These are phyloP conservation scores for Torulaspora franciscae DNA, from an alignment of 805 yeast species.

Conservation along the genomic window DNA sequence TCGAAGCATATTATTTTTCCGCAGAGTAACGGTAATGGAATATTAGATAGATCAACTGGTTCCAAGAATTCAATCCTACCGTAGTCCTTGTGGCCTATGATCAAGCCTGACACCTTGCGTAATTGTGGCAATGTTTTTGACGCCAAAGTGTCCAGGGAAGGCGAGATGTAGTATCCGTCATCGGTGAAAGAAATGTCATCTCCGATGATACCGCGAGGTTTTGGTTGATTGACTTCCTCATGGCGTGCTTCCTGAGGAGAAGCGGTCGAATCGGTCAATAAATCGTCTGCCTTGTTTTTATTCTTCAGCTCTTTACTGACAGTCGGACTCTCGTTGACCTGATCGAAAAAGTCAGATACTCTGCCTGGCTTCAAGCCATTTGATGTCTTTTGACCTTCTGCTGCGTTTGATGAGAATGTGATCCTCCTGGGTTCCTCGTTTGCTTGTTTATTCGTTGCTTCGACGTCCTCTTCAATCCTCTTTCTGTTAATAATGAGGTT, in stretches of 20 bases:
- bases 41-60: conserved; percentile 78
- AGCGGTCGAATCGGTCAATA: conserved; percentile 4
- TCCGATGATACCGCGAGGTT: conserved; percentile 23
- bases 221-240: conserved; percentile 2
- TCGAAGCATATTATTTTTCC: conserved; percentile 62
- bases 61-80: conserved; percentile 73
- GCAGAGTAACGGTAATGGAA: conserved; percentile 57
- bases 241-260: conserved; percentile 3
- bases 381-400: conserved; percentile 5
- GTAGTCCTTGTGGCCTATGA: conserved; percentile 66
- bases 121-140: conserved; percentile 58
- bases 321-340: conserved; percentile 12
- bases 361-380: conserved; percentile 3
- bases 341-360: conserved; percentile 13
- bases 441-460: conserved; percentile 3
- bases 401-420: conserved; percentile 13
- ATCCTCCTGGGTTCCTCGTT: conserved; percentile 17
- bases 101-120: conserved; percentile 56
- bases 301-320: conserved; percentile 9
- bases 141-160: conserved; percentile 60
- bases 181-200: conserved; percentile 50
- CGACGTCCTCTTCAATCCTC: conserved; percentile 12
- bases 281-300: conserved; percentile 3
- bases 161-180: conserved; percentile 84
- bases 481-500: conserved; percentile 27